Evolutionary conservation across 495 filamentous ascomycete genomes (phyloP).

Genomic region (Evansstolkia leycettana): DNA sequence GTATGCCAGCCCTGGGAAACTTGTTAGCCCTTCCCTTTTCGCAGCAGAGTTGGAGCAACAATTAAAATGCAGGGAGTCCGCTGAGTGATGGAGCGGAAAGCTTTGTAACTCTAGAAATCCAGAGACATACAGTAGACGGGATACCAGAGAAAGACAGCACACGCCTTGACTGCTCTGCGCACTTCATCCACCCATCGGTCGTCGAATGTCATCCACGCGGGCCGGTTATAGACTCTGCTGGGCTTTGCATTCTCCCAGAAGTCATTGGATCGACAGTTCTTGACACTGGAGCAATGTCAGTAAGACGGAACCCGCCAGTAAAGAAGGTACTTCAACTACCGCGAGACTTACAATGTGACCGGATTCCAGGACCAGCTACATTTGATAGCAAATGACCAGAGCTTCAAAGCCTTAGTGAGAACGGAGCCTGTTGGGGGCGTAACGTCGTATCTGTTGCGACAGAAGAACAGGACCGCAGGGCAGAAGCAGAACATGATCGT

Average conservation of each 20-base stretch:
- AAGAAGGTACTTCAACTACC: background rate
- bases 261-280: slow-evolving; percentile 32
- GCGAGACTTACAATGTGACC: slow-evolving; percentile 19
- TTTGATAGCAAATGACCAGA: slow-evolving; percentile 44
- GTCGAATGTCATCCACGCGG: slow-evolving; percentile 53
- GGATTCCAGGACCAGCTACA: slow-evolving; percentile 49
- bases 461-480: slow-evolving; percentile 46
- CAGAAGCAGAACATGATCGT: slow-evolving; percentile 46
- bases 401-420: slow-evolving; percentile 39
- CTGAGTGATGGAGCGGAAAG: too few relatives aligned
- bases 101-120: background rate
- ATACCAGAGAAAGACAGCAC: slow-evolving; percentile 40
- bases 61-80: too few relatives aligned
- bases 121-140: slow-evolving; percentile 46
- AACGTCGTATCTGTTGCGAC: slow-evolving; percentile 45
- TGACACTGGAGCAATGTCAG: slow-evolving; percentile 23
- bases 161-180: slow-evolving; percentile 35
- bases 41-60: too few relatives aligned
- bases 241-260: slow-evolving; percentile 61
- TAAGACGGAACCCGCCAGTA: too few relatives aligned
- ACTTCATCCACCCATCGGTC: slow-evolving; percentile 45
- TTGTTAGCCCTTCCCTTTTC: background rate
- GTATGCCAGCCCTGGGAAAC: slow-evolving; percentile 37
- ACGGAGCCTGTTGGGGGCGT: slow-evolving; percentile 53
- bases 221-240: slow-evolving; percentile 35